phyloP scores from a whole-genome alignment of 2,329 filamentous ascomycete species.

The Hansfordia pulvinata region DNA sequence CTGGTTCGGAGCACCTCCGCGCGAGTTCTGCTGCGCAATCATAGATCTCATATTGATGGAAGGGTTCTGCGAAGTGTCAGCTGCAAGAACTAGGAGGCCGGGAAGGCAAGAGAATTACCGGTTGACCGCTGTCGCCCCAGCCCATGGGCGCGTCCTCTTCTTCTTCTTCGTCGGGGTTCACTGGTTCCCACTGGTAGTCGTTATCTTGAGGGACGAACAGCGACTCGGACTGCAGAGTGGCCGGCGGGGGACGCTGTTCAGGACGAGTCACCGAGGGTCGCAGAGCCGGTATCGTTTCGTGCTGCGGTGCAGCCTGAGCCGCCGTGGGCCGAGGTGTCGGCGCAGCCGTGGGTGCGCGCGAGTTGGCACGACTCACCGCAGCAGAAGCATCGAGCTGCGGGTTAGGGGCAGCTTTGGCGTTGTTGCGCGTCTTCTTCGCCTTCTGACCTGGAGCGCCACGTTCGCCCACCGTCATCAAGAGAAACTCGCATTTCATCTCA shows the following conservation, averaged over 20 bases:
- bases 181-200: slow-evolving; percentile 59
- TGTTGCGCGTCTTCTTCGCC: slow-evolving; percentile 25
- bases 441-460: slow-evolving; percentile 32
- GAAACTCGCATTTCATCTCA: slow-evolving; percentile 61
- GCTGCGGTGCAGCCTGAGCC: slow-evolving; percentile 20
- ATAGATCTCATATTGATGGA: slow-evolving; percentile 27
- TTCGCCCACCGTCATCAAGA: slow-evolving; percentile 71
- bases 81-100: slow-evolving; percentile 7
- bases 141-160: slow-evolving; percentile 55
- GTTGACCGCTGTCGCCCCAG: slow-evolving; percentile 58
- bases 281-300: slow-evolving; percentile 24
- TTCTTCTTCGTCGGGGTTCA: slow-evolving; percentile 44
- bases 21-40: slow-evolving; percentile 13
- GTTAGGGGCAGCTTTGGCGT: slow-evolving; percentile 24
- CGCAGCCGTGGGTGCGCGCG: slow-evolving; percentile 14
- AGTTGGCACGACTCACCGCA: slow-evolving; percentile 27
- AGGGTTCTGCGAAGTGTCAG: slow-evolving; percentile 24
- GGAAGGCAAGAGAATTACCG: slow-evolving; percentile 27
- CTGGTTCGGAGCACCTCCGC: no score
- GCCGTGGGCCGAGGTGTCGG: slow-evolving; percentile 18
- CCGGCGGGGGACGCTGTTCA: slow-evolving; percentile 37
- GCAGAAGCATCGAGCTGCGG: slow-evolving; percentile 37
- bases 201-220: slow-evolving; percentile 60
- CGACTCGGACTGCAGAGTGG: slow-evolving; percentile 49
- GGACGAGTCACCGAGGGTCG: slow-evolving; percentile 23